Base-by-base conservation (phyloP, 345 rosid species). In the Geranium rotundifolium region DNA sequence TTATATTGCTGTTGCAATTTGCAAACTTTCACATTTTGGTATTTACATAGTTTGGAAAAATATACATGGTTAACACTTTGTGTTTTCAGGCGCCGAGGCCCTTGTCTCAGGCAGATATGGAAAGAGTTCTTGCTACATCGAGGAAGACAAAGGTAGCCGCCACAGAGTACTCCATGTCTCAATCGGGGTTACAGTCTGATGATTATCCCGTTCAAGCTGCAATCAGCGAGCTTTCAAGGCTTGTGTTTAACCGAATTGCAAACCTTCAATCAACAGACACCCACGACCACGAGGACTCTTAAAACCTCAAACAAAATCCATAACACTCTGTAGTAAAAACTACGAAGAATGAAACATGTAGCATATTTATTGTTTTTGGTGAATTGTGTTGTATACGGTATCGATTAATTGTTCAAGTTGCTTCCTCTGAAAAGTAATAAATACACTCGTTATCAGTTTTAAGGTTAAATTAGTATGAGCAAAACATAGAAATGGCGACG, bases 141-240 rank as follows among this genome's bases (percentile, higher is more conserved):
- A 81, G 67, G 64, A 93, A 88, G 77, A 90, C 96, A 0, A 79
- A 78, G 62, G 79, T 79, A 50, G 99, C 85, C 56, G 97, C 99
- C 18, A 80, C 73, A 4, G 97, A 88, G 57, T 90, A 88, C 75
- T 71, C 75, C 49, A 66, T 82, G 59, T 69, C 88, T 16, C 85
- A 81, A 54, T 60, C 84, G 1, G 80, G 66, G 57, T 91, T 87
- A 49, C 37, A 82, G 13, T 63, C 90, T 7, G 91, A 82, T 71
- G 99, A 90, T 59, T 76, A 79, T 61, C 83, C 65, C 61, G 92
- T 88, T 55, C 95, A 88, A 71, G 86, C 89, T 52, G 85, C 92
- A 2, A 90, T 90, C 17, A 84, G 65, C 68, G 97, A 91, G 72
- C 81, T 92, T 69, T 85, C 96, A 19, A 88, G 80, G 84, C 84